These are phyloP conservation scores for Penicillium cataractarum DNA, from an alignment of 495 filamentous ascomycete genomes.

Conservation along the genomic window DNA sequence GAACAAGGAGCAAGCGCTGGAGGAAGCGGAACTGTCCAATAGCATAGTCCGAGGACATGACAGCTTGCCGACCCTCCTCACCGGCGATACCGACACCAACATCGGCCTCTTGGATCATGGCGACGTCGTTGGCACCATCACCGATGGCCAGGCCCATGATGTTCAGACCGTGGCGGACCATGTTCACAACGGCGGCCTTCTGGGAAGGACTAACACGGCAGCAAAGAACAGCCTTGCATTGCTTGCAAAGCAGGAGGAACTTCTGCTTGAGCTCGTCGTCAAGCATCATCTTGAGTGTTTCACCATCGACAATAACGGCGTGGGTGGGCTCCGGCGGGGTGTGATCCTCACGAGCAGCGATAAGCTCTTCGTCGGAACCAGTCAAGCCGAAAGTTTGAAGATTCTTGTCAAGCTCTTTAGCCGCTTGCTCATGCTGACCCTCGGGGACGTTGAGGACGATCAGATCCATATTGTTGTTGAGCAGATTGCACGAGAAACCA, in stretches of 20 bases:
- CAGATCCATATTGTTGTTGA: slow-evolving; percentile 97
- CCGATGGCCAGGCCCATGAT: slow-evolving; percentile 97
- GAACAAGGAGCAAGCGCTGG: slow-evolving; percentile 87
- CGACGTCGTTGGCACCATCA: slow-evolving; percentile 98
- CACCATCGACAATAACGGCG: slow-evolving; percentile 96
- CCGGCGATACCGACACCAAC: slow-evolving; percentile 98
- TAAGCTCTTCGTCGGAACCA: slow-evolving; percentile 85
- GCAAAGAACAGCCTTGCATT: slow-evolving; percentile 95
- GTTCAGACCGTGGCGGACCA: slow-evolving; percentile 93
- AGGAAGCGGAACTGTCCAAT: slow-evolving; percentile 98
- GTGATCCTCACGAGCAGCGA: slow-evolving; percentile 77
- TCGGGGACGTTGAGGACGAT: slow-evolving; percentile 87
- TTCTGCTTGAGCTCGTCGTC: slow-evolving; percentile 81
- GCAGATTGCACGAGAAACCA: slow-evolving; percentile 96
- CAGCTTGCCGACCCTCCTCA: slow-evolving; percentile 94
- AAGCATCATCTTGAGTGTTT: slow-evolving; percentile 88
- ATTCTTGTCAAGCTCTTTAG: slow-evolving; percentile 71
- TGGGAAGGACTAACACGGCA: slow-evolving; percentile 97
- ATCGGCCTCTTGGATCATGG: slow-evolving; percentile 99
- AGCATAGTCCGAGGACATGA: slow-evolving; percentile 98
- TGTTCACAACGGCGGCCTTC: slow-evolving; percentile 94
- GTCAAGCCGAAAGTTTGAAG: slow-evolving; percentile 75
- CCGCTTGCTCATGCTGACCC: slow-evolving; percentile 65
- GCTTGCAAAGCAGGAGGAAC: slow-evolving; percentile 95
- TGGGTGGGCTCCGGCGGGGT: slow-evolving; percentile 85